Percentiles rank a stretch among this genome's conserved stretches.
Evolutionary conservation across 2,329 filamentous ascomycete genomes (phyloP).

Genomic region (Colletotrichum lini): DNA sequence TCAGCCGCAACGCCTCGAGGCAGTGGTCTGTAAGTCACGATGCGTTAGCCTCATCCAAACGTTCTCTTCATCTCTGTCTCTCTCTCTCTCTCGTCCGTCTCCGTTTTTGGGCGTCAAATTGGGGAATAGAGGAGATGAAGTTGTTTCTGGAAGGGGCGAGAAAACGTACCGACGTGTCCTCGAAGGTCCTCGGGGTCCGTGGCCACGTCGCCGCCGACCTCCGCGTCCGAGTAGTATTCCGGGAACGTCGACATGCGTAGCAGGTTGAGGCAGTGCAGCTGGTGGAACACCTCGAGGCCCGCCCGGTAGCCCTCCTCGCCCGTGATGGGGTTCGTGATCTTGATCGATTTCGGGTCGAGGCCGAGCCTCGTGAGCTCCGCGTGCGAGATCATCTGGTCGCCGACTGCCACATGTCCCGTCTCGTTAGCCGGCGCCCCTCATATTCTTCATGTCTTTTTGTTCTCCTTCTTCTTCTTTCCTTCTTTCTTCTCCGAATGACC

Average conservation of each 20-base stretch:
- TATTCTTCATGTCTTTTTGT: not conserved
- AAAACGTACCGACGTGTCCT: constrained; percentile 57
- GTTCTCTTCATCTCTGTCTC: not conserved
- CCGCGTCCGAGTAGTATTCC: constrained; percentile 60
- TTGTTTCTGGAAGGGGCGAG: not conserved
- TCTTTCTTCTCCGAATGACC: not conserved
- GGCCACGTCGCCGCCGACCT: constrained; percentile 63
- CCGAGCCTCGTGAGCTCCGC: constrained; percentile 68
- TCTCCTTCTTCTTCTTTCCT: too few relatives aligned
- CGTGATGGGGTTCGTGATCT: constrained; percentile 68
- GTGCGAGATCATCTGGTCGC: constrained; percentile 72
- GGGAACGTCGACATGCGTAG: constrained; percentile 63
- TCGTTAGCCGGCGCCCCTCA: constrained; percentile 42
- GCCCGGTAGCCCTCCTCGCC: constrained; percentile 72
- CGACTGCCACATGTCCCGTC: constrained; percentile 56
- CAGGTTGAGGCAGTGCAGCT: constrained; percentile 66
- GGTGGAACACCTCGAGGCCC: constrained; percentile 71
- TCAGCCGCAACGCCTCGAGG: constrained; percentile 66
- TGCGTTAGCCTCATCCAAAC: not conserved
- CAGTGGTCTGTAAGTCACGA: constrained; percentile 60
- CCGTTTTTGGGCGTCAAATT: too few relatives aligned
- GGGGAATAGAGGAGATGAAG: constrained; percentile 33
- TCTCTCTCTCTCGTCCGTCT: not conserved
- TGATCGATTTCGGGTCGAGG: constrained; percentile 67
- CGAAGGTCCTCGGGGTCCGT: constrained; percentile 58